phyloP scores from a whole-genome alignment of 2,329 filamentous ascomycete genomes.

The Teratosphaeria destructans region DNA sequence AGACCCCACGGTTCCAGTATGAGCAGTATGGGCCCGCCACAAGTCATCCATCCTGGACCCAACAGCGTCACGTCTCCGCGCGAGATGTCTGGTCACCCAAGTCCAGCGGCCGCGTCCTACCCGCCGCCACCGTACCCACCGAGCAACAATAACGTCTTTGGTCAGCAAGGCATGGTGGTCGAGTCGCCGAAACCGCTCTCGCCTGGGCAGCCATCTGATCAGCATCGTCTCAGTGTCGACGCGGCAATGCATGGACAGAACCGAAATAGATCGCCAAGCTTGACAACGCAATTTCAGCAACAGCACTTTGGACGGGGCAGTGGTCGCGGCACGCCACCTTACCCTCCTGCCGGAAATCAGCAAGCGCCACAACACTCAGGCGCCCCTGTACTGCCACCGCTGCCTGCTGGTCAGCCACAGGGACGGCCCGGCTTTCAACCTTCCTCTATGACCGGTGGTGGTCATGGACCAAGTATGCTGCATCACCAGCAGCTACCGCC shows the following conservation, averaged over 20 bases:
- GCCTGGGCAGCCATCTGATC: constrained; percentile 44
- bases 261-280: constrained; percentile 55
- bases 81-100: constrained; percentile 26
- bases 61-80: constrained; percentile 24
- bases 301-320: constrained; percentile 51
- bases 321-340: constrained; percentile 45
- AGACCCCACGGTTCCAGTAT: constrained; percentile 22
- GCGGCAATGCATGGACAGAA: constrained; percentile 24
- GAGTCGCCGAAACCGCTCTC: constrained; percentile 81
- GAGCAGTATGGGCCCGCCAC: constrained; percentile 27
- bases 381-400: constrained; percentile 30
- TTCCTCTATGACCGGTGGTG: constrained; percentile 9
- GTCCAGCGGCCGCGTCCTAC: constrained; percentile 12
- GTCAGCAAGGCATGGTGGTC: constrained; percentile 57
- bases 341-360: constrained; percentile 26
- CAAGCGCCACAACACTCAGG: constrained; percentile 16
- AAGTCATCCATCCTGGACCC: constrained; percentile 22
- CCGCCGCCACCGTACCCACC: constrained; percentile 17
- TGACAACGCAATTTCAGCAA: constrained; percentile 55
- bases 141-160: constrained; percentile 49
- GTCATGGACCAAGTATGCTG: constrained; percentile 28
- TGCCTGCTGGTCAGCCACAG: constrained; percentile 20
- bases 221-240: constrained; percentile 44
- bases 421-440: constrained; percentile 10
- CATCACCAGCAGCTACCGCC: constrained; percentile 22